Conservation (phyloP, 495 filamentous ascomycete species). For the Clavariopsis aquatica region DNA sequence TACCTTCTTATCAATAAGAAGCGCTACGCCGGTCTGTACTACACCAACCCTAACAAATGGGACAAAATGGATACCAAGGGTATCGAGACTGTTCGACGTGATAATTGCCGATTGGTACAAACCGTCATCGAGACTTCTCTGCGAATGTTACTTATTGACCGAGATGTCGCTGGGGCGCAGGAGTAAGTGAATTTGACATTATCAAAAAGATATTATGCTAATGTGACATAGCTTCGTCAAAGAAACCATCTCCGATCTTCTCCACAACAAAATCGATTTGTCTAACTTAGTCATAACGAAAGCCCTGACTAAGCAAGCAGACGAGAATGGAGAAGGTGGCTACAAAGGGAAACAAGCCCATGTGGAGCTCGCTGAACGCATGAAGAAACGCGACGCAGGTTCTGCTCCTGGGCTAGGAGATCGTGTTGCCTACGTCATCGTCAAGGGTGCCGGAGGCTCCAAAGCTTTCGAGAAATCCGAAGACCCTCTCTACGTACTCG, state of each 20-base stretch:
- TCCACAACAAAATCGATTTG: constrained; percentile 99
- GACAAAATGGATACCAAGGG: constrained; percentile 99
- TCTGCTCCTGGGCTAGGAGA: constrained; percentile 94
- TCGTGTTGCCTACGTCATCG: constrained; percentile 96
- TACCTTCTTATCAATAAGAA: constrained; percentile 99
- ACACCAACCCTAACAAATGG: constrained; percentile 90
- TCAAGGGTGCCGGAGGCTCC: constrained; percentile 82
- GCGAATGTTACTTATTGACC: constrained; percentile 92
- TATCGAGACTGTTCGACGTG: constrained; percentile 95
- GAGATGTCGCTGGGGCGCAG: constrained; percentile 83
- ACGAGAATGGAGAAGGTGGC: constrained; percentile 42
- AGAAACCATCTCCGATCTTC: constrained; percentile 87
- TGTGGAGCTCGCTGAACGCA: constrained; percentile 87
- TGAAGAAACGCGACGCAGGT: constrained; percentile 93
- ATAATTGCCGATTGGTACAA: constrained; percentile 94
- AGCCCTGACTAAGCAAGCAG: constrained; percentile 71
- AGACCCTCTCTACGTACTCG: constrained; percentile 93
- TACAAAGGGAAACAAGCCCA: constrained; percentile 93
- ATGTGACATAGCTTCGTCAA: constrained; percentile 78
- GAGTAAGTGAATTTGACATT: constrained; percentile 63
- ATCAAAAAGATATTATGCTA: not conserved
- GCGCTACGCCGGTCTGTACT: constrained; percentile 94
- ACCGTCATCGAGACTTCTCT: constrained; percentile 97
- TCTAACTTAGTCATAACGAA: constrained; percentile 99
- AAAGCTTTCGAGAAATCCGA: constrained; percentile 96